A percentile compares a stretch with the other conserved stretches of the same genome.
Conservation (phyloP, 108 stramenopile genomes). For the Skeletonema menzelii region DNA sequence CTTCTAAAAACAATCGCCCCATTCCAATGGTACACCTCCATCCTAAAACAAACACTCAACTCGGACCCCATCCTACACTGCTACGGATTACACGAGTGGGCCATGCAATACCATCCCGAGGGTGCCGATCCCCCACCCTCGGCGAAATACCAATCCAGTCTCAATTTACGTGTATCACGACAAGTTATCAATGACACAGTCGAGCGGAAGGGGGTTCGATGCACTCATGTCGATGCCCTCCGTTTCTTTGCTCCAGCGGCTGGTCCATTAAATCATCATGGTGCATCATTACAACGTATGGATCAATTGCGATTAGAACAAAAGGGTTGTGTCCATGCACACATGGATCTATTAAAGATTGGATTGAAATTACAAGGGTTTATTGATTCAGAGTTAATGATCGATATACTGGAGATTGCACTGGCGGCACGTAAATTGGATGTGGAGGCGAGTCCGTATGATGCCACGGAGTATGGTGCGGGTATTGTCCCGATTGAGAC, state of each 20-base stretch:
- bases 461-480: constrained; percentile 62
- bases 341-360: constrained; percentile 95
- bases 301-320: constrained; percentile 74
- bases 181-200: constrained; percentile 78
- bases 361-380: constrained; percentile 76
- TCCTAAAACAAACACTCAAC: constrained; percentile 56
- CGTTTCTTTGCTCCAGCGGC: constrained; percentile 93
- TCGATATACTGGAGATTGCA: constrained; percentile 62
- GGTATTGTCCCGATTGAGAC: constrained; percentile 82
- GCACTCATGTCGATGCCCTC: constrained; percentile 94
- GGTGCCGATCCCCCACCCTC: constrained; percentile 51
- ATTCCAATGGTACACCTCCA: constrained; percentile 76
- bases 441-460: constrained; percentile 93
- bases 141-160: constrained; percentile 75
- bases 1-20: constrained; percentile 31
- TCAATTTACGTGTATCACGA: constrained; percentile 79
- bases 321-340: constrained; percentile 91
- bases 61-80: constrained; percentile 87
- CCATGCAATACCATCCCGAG: constrained; percentile 91
- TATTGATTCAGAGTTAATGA: constrained; percentile 59
- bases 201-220: constrained; percentile 79
- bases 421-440: constrained; percentile 80
- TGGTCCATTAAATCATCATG: constrained; percentile 69
- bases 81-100: constrained; percentile 97
- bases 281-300: constrained; percentile 47